Conservation (phyloP, 768 basidiomycete genomes). For the Tulasnella sp. region DNA sequence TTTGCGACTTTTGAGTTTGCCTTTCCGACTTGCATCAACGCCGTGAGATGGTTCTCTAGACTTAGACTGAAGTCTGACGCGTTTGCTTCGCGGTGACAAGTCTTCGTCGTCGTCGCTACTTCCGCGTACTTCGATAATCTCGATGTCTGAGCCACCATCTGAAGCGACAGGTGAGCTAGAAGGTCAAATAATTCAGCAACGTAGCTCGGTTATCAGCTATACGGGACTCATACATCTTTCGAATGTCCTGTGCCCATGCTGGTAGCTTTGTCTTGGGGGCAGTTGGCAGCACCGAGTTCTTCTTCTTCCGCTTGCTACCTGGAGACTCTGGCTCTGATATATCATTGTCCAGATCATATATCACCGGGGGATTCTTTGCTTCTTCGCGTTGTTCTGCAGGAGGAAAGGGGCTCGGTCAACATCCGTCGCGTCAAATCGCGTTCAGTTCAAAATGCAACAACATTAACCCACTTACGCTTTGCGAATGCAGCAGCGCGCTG, state of each 20-base stretch:
- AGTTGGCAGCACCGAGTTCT: background rate
- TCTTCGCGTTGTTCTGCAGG: background rate
- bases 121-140: background rate
- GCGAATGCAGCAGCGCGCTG: background rate
- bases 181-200: too few species aligned
- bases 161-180: background rate
- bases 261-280: background rate
- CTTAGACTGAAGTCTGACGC: background rate
- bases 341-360: background rate
- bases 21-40: background rate
- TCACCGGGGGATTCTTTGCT: background rate
- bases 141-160: background rate
- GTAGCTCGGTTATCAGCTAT: background rate
- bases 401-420: background rate
- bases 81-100: background rate
- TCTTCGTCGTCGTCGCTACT: conserved; percentile 3
- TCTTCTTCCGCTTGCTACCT: background rate
- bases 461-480: background rate
- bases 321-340: background rate
- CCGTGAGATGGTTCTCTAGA: background rate
- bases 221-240: background rate
- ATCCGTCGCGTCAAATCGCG: background rate
- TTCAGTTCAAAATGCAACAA: background rate
- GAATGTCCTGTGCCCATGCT: background rate
- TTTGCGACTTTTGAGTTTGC: background rate